Evolutionary conservation across 305 asterid genomes (phyloP), one percentile per base, ranked within the genome.

Genomic region (Fraxinus baroniana): DNA sequence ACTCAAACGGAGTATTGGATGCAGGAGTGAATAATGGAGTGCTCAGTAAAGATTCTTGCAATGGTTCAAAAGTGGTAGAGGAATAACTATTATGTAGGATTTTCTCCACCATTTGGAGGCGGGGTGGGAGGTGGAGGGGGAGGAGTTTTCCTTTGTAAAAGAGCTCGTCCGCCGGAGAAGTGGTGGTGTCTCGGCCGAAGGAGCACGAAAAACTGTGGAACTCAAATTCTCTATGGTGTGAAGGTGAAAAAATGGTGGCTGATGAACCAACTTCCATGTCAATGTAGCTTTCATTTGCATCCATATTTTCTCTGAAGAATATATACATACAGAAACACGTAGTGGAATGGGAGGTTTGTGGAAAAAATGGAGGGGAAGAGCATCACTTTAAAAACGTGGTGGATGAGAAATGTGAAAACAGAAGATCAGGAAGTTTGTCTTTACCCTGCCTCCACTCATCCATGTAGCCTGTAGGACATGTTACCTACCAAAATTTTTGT

Each of bases 141-240:
- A 94, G 97, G 84, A 94, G 95, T 44, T 93, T 92, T 0, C 98
- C 97, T 89, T 90, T 94, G 90, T 90, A 91, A 90, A 94, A 94
- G 83, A 94, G 94, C 75, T 94, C 94, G 79, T 94, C 98, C 0
- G 98, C 98, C 0, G 97, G 94, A 6, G 97, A 91, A 7, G 95
- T 89, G 4, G 96, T 85, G 76, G 92, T 81, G 82, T 89, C 92
- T 24, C 83, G 83, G 36, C 88, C 90, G 64, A 87, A 88, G n/a
- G 91, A 90, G 87, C 85, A 86, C 0, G 95, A 88, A 57, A 89
- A 89, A 86, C 90, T 93, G 76, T 93, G 98, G 90, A 94, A 94
- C 85, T 94, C 97, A 22, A 94, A 94, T 44, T 94, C 97, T 80
- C 89, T 83, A 68, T 77, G 80, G 55, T 78, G 80, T 30, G 94